phyloP scores from a whole-genome alignment of 2,329 filamentous ascomycete genomes.

The Dothistroma septosporum region DNA sequence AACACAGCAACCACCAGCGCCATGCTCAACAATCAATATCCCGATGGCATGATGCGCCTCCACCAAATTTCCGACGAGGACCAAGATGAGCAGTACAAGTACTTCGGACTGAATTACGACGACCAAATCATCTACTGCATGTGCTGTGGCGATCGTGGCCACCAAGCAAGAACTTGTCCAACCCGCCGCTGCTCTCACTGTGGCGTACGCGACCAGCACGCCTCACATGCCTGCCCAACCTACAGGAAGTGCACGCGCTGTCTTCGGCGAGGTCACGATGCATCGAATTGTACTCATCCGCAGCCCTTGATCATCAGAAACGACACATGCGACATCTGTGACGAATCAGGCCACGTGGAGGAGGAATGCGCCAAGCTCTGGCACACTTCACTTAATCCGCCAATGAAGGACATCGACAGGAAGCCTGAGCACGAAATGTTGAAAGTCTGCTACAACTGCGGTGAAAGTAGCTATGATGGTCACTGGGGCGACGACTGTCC shows the following conservation, averaged over 20 bases:
- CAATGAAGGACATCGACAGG: background rate
- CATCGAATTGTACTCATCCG: conserved; percentile 6
- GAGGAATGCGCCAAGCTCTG: conserved; percentile 25
- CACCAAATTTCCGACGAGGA: conserved; percentile 14
- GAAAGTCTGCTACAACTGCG: conserved; percentile 8
- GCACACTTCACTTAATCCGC: conserved; percentile 3
- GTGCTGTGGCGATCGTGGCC: conserved; percentile 12
- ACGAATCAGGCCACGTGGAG: conserved; percentile 23
- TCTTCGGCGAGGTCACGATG: conserved; percentile 12
- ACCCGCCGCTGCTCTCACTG: conserved; percentile 9
- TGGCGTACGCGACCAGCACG: conserved; percentile 7
- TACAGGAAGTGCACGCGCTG: conserved; percentile 13
- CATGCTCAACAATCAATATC: background rate
- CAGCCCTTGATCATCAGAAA: background rate
- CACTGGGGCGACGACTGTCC: conserved; percentile 12
- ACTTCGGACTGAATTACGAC: conserved; percentile 13
- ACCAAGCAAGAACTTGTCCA: conserved; percentile 3
- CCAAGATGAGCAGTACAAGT: conserved; percentile 17
- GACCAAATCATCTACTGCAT: conserved; percentile 17
- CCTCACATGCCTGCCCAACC: conserved; percentile 3
- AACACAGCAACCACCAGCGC: background rate
- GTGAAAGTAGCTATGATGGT: conserved; percentile 16
- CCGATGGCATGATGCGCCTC: conserved; percentile 7
- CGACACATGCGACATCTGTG: conserved; percentile 11
- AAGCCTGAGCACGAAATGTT: conserved; percentile 16